These are phyloP conservation scores for Cercis canadensis DNA, from an alignment of 306 rosid species.

Conservation along the genomic window DNA sequence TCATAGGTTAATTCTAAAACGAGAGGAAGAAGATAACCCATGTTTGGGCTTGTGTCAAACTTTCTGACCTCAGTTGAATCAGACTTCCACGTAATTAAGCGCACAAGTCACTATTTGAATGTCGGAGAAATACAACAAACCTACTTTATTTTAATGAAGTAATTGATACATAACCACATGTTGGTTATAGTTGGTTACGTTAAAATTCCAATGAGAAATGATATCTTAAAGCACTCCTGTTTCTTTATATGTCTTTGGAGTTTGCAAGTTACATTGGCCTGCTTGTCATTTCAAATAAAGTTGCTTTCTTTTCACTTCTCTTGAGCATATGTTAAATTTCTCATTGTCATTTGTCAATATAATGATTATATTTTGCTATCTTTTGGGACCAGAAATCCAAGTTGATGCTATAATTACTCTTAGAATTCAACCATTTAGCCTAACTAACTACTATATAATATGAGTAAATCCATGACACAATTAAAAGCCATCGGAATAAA, in stretches of 20 bases:
- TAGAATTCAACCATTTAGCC: slow-evolving; percentile 36
- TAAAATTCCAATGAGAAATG: slow-evolving; percentile 50
- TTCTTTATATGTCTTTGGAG: slow-evolving; percentile 25
- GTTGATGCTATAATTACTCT: slow-evolving; percentile 44
- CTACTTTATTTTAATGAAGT: slow-evolving; percentile 33
- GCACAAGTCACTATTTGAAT: slow-evolving; percentile 31
- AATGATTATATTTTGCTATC: slow-evolving; percentile 41
- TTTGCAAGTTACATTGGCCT: slow-evolving; percentile 39
- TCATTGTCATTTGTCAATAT: slow-evolving; percentile 38
- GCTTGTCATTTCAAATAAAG: slow-evolving; percentile 44
- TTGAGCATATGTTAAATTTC: slow-evolving; percentile 27
- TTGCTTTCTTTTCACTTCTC: slow-evolving; percentile 64
- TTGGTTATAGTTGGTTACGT: slow-evolving; percentile 39
- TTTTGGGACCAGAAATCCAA: slow-evolving; percentile 31
- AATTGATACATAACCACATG: slow-evolving; percentile 33
- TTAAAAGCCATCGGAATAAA: slow-evolving; percentile 36
- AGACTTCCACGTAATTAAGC: no score
- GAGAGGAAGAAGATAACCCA: no score
- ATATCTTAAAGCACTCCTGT: slow-evolving; percentile 45
- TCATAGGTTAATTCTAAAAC: no score
- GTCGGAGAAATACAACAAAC: neutral
- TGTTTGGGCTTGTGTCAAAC: no score
- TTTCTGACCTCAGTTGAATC: no score
- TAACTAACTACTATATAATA: slow-evolving; percentile 52
- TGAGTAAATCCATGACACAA: slow-evolving; percentile 25